Conservation (phyloP, 1,139 yeast genomes). For the Pichia inconspicua region DNA sequence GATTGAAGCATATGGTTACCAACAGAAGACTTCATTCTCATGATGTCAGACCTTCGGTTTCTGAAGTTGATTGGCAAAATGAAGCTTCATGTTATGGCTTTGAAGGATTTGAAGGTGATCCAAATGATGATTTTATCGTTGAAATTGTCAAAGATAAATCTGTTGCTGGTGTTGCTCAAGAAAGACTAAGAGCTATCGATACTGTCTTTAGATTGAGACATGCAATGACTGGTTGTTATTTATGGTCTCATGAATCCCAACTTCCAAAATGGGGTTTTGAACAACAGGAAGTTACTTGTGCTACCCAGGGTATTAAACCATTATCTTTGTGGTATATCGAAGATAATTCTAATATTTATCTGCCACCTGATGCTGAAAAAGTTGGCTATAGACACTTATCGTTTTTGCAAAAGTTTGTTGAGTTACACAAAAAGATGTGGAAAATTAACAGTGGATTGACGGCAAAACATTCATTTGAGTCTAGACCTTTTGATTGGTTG, state of each 20-base stretch:
- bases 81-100: conserved; percentile 90
- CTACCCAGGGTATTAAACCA: conserved; percentile 67
- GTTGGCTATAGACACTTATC: conserved; percentile 56
- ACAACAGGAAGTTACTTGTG: conserved; percentile 95
- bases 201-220: conserved; percentile 84
- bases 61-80: conserved; percentile 92
- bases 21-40: conserved; percentile 89
- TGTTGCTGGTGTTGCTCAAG: conserved; percentile 49
- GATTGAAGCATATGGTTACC: conserved; percentile 64
- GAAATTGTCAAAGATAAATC: conserved; percentile 67
- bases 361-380: conserved; percentile 40
- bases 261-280: conserved; percentile 95
- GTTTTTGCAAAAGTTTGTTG: conserved; percentile 64
- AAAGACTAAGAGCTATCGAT: conserved; percentile 65
- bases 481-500: conserved; percentile 88
- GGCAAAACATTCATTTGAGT: conserved; percentile 80
- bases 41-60: conserved; percentile 89
- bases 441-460: conserved; percentile 76
- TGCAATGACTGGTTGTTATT: conserved; percentile 80
- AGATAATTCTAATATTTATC: conserved; percentile 48
- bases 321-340: conserved; percentile 87
- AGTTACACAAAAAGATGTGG: conserved; percentile 89
- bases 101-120: conserved; percentile 88
- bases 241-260: conserved; percentile 79
- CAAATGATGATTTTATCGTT: conserved; percentile 89